Base-by-base conservation (phyloP, 768 basidiomycete species). In the Mycena leptocephala region DNA sequence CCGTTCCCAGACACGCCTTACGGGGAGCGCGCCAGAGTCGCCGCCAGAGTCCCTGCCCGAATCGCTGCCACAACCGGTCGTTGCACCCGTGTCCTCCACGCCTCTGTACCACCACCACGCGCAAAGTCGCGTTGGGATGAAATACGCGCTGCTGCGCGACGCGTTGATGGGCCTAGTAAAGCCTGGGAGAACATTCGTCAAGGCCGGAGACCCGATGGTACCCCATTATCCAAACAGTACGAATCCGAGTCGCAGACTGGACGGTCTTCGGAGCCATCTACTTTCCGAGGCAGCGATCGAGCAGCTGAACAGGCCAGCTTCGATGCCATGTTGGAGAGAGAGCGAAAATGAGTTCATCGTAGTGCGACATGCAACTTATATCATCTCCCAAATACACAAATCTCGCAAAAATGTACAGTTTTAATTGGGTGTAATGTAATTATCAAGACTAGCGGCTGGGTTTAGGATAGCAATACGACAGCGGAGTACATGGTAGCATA, bases 111-210 rank as follows among this genome's bases (percentile, higher is more conserved):
- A 43, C 16, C 58, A 33, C 53, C 70, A 37, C 37, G 46, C 11
- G 58, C n/a, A 2, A 70, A 59, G 59, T 78, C 77, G 35, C 73
- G 77, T 5, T 78, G 77, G 77, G 77, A 78, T 5, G 77, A 78
- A 61, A 71, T 78, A 55, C 77, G 77, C 53, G 70, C 73, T 7
- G 61, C 46, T 7, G 61, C 46, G n/a, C 77, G 77, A 53, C 56
- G 46, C 66, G 41, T 11, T 28, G 71, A 72, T 10, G 74, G 61
- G 28, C 59, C 64, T 13, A 24, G 58, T 14, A 76, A 73, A 35
- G 53, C 74, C 24, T 78, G 77, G 77, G 77, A 78, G 43, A 76
- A 76, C 41, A 72, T 78, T 51, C 77, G 77, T 14, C 64, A 59
- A 11, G 77, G 77, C 6, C 74, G 74, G 33, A 59, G 65, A 22